phyloP scores from a whole-genome alignment of 129 eudicot genomes.

The Centrapalus pauciflorus region DNA sequence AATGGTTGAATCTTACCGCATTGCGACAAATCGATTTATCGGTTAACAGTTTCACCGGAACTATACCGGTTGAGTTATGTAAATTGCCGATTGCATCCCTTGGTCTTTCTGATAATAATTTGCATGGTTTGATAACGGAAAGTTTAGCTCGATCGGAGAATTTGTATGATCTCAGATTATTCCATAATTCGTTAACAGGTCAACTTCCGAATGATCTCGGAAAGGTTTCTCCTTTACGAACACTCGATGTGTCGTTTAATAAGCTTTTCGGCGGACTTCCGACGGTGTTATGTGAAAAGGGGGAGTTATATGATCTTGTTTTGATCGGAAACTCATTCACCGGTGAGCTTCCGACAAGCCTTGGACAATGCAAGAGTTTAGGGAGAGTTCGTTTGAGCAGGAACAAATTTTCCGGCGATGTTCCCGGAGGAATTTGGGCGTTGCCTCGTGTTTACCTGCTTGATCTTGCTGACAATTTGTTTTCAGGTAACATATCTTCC shows the following conservation, averaged over 20 bases:
- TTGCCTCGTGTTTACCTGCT: constrained; percentile 65
- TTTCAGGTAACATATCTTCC: constrained; percentile 58
- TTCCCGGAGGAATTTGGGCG: constrained; percentile 73
- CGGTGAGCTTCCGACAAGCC: constrained; percentile 54
- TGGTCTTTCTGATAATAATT: constrained; percentile 42
- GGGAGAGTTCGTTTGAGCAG: constrained; percentile 43
- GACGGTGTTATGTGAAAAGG: constrained; percentile 40
- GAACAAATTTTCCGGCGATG: constrained; percentile 56
- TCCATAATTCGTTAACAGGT: constrained; percentile 49
- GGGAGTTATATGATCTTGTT: constrained; percentile 42
- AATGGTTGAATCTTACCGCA: constrained; percentile 60
- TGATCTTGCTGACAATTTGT: constrained; percentile 50
- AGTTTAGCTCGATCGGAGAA: constrained; percentile 55
- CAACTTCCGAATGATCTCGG: constrained; percentile 67
- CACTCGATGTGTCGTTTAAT: constrained; percentile 57
- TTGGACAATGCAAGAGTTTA: constrained; percentile 49
- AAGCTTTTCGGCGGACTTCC: constrained; percentile 62
- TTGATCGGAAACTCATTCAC: constrained; percentile 60
- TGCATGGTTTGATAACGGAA: constrained; percentile 61
- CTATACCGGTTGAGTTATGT: constrained; percentile 61
- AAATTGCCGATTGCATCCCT: constrained; percentile 63
- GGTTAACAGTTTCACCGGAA: constrained; percentile 52
- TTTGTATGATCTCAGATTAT: constrained; percentile 52
- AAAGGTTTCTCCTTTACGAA: constrained; percentile 41
- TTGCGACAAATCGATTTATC: constrained; percentile 60